phyloP scores from a whole-genome alignment of 1,284 basidiomycete species.

The Anthracocystis walkeri region DNA sequence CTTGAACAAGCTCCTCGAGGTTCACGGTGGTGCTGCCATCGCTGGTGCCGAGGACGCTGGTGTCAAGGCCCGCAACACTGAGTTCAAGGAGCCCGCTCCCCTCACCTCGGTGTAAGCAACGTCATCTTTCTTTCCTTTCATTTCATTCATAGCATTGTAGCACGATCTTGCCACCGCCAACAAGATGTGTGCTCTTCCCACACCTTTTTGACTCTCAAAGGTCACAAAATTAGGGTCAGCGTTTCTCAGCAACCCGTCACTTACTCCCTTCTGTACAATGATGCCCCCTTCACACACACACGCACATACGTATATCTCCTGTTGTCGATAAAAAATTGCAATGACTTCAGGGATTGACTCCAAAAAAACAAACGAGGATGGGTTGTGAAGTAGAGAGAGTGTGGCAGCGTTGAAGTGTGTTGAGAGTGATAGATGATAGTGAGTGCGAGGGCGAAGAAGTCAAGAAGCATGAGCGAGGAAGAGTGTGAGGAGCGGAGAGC shows the following conservation, averaged over 20 bases:
- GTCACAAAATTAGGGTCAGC: constrained; percentile 23
- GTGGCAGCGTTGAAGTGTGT: not conserved
- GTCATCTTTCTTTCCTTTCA: not conserved
- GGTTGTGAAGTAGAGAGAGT: not conserved
- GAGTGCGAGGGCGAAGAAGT: not conserved
- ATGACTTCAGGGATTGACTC: constrained; percentile 51
- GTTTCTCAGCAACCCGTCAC: constrained; percentile 4
- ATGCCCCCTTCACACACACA: constrained; percentile 20
- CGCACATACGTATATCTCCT: constrained; percentile 23
- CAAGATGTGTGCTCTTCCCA: not conserved
- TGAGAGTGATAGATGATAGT: not conserved
- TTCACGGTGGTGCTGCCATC: constrained; percentile 80
- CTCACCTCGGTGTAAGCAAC: constrained; percentile 76
- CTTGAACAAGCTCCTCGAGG: constrained; percentile 91
- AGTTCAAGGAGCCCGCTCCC: constrained; percentile 92
- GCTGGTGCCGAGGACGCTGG: constrained; percentile 80
- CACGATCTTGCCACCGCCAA: constrained; percentile 11
- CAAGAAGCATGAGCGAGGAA: not conserved
- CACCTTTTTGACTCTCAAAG: constrained; percentile 12
- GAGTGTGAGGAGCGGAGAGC: not conserved
- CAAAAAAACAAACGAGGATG: not conserved
- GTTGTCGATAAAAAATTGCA: constrained; percentile 29
- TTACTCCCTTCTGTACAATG: constrained; percentile 41
- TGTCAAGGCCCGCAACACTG: constrained; percentile 81
- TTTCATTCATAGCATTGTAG: constrained; percentile 10